Evolutionary conservation across 306 rosid genomes (phyloP).

Genomic region (Prunus persica): DNA sequence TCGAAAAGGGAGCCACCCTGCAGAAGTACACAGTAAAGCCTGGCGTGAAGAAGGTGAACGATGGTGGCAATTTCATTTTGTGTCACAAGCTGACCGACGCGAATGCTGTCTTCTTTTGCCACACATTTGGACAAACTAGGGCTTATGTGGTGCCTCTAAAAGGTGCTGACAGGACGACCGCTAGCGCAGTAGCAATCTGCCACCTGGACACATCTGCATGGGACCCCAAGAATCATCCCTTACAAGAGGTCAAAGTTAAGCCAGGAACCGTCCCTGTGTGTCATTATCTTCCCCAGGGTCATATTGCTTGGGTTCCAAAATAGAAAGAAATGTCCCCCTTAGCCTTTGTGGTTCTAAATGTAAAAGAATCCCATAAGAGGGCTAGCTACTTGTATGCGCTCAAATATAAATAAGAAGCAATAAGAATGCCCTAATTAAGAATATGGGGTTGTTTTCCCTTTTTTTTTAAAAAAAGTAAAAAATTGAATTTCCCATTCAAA

Average conservation of each 20-base stretch:
- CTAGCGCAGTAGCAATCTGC: slow-evolving; percentile 61
- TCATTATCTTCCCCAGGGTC: slow-evolving; percentile 46
- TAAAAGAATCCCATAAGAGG: too few relatives aligned
- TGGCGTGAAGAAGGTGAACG: neutral
- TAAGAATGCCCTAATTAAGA: too few relatives aligned
- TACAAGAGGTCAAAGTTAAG: slow-evolving; percentile 59
- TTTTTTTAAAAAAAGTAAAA: too few relatives aligned
- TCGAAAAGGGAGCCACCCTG: neutral
- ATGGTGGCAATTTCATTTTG: neutral
- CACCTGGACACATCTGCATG: slow-evolving; percentile 65
- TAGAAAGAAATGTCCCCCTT: too few relatives aligned
- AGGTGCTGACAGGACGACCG: slow-evolving; percentile 44
- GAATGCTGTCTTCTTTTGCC: slow-evolving; percentile 49
- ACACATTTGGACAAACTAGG: slow-evolving; percentile 30
- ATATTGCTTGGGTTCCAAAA: slow-evolving; percentile 40
- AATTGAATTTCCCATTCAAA: too few relatives aligned
- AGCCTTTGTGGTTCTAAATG: too few relatives aligned
- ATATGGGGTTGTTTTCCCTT: too few relatives aligned
- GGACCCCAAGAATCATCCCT: slow-evolving; percentile 75
- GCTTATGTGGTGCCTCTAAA: slow-evolving; percentile 47
- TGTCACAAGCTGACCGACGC: too few relatives aligned
- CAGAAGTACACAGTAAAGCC: too few relatives aligned
- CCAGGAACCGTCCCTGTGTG: slow-evolving; percentile 59
- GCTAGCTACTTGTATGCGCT: too few relatives aligned
- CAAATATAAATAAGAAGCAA: too few relatives aligned